Percentiles rank a stretch among this genome's conserved stretches.
phyloP scores from a whole-genome alignment of 495 filamentous ascomycete genomes.

The Aspergillus indologenus region DNA sequence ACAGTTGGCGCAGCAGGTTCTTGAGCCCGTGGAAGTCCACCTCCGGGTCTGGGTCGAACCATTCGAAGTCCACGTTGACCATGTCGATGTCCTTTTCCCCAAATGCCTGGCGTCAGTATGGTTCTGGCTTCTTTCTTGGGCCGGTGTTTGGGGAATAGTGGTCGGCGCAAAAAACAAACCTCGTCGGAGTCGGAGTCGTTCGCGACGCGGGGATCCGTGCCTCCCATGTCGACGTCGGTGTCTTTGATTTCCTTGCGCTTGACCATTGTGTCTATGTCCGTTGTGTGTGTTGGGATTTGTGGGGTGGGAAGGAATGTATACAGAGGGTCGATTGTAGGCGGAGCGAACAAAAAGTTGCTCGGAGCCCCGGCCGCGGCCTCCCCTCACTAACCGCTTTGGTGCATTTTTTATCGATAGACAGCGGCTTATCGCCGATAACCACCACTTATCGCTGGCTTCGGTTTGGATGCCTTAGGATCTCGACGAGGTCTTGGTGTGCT shows the following conservation, averaged over 20 bases:
- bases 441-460: background rate
- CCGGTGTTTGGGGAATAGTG: background rate
- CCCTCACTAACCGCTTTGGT: conserved; percentile 8
- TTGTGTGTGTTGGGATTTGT: background rate
- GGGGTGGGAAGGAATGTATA: background rate
- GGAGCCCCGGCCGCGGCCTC: no score
- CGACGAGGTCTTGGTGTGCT: no score
- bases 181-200: conserved; percentile 41
- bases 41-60: conserved; percentile 88
- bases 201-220: conserved; percentile 24
- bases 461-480: background rate
- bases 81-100: conserved; percentile 87
- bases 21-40: conserved; percentile 96
- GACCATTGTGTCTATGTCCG: conserved; percentile 36
- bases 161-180: conserved; percentile 23
- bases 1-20: conserved; percentile 84
- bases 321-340: no score
- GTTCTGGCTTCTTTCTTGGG: background rate
- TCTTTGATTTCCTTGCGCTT: conserved; percentile 52
- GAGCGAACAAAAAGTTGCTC: conserved; percentile 4
- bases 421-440: background rate
- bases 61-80: conserved; percentile 96
- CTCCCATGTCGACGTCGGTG: conserved; percentile 44
- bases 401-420: background rate
- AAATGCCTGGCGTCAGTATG: no score